Evolutionary conservation across 1,284 basidiomycete species (phyloP).

Genomic region (Phaffia rhodozyma): DNA sequence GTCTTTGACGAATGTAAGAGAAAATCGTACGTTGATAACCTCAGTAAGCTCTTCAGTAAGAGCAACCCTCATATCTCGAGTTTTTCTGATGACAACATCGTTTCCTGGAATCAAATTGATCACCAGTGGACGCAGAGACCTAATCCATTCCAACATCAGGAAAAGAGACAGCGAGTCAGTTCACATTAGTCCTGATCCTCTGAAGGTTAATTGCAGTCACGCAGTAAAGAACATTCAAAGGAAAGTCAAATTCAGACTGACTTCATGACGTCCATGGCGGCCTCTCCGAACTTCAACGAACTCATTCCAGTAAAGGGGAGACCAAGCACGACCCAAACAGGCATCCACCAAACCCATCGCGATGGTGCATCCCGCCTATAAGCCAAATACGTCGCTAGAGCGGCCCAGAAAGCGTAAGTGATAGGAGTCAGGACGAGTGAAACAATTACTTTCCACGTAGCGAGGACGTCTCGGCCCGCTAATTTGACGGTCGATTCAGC

Average conservation of each 20-base stretch:
- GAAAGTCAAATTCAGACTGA: slow-evolving; percentile 31
- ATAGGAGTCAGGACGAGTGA: slow-evolving; percentile 82
- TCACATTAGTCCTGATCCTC: background rate
- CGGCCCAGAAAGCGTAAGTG: slow-evolving; percentile 72
- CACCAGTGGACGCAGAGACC: slow-evolving; percentile 82
- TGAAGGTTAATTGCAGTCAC: background rate
- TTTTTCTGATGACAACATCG: slow-evolving; percentile 64
- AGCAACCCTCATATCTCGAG: slow-evolving; percentile 65
- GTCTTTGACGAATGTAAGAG: background rate
- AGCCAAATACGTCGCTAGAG: slow-evolving; percentile 64
- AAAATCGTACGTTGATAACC: slow-evolving; percentile 55
- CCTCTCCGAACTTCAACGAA: slow-evolving; percentile 95
- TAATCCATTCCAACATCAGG: slow-evolving; percentile 35
- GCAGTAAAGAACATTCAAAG: background rate
- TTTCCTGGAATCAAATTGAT: slow-evolving; percentile 85
- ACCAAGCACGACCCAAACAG: slow-evolving; percentile 60
- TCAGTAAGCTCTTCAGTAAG: slow-evolving; percentile 78
- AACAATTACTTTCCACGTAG: slow-evolving; percentile 96
- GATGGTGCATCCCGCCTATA: slow-evolving; percentile 52
- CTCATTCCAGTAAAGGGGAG: slow-evolving; percentile 87
- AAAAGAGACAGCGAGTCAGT: background rate
- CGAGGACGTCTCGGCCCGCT: slow-evolving; percentile 85
- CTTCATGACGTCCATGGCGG: slow-evolving; percentile 97
- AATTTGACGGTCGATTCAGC: slow-evolving; percentile 95
- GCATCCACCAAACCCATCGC: slow-evolving; percentile 55